Base-by-base conservation (phyloP, 345 rosid species). In the Arabidopsis arenosa region DNA sequence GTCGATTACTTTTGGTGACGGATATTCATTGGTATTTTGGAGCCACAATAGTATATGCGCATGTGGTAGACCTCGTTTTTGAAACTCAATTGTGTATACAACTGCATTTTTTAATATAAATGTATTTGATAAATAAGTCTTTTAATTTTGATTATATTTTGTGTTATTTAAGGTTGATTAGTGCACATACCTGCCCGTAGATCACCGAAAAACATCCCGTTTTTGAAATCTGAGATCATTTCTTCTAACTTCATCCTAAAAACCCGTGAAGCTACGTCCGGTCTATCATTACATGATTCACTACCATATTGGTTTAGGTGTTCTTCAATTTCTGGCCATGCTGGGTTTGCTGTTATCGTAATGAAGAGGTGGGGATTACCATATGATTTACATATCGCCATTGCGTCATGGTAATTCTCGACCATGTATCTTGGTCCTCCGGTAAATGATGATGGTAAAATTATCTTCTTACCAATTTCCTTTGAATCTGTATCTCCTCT, bases 341-440 rank as follows among this genome's bases (percentile, higher is more conserved):
- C 4, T n/a, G 70, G 70, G 7, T 66, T 66, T 3, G 15, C 3
- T 3, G 57, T 65, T 0, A 65, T 48, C 0, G 57, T 65, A 3
- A 65, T 17, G 6, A 65, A 48, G 0, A 65, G 10, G 0, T 65
- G 41, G 0, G 70, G 32, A 5, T 65, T 65, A 0, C 70, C 44
- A 18, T 15, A 48, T 0, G 3, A 0, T 2, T 28, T 4, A 2
- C 70, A 66, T 0, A 47, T 48, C 0, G 44, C 56, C 14, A 64
- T 64, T 2, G 55, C 39, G 2, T 66, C 71, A 12, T 66, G 71
- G 1, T 51, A 66, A 2, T 51, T 66, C 4, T 66, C 60, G 0
- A 35, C 2, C 72, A 67, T 67, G 48, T 65, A 65, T 10, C 43
- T 47, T 5, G 15, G 30, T 0, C 69, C 56, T n/a, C 43, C 11